These are phyloP conservation scores for Tetracladium setigerum DNA, from an alignment of 495 filamentous ascomycete species.

Conservation along the genomic window DNA sequence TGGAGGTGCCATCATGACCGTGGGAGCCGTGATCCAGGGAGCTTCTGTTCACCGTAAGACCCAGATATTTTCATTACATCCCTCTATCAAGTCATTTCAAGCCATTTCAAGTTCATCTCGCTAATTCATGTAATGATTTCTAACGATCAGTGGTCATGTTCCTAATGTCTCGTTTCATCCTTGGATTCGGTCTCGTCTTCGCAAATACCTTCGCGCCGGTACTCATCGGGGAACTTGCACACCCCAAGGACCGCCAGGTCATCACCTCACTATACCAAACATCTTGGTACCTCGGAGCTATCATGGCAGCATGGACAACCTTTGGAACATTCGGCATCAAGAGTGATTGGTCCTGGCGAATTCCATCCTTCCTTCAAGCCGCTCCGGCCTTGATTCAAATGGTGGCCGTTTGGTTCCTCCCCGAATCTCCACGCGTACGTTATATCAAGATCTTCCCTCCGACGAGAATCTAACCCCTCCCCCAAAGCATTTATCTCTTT, in stretches of 20 bases:
- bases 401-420: background rate
- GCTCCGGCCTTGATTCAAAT: constrained; percentile 5
- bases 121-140: no score
- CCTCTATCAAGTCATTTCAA: no score
- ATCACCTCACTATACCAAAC: constrained; percentile 18
- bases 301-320: constrained; percentile 9
- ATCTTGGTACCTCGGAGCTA: constrained; percentile 12
- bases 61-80: no score
- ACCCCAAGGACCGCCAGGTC: constrained; percentile 22
- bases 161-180: constrained; percentile 12
- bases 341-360: constrained; percentile 10
- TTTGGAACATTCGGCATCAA: constrained; percentile 8
- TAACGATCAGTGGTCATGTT: constrained; percentile 25
- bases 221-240: constrained; percentile 22
- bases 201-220: constrained; percentile 19
- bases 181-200: constrained; percentile 14
- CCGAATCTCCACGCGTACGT: constrained; percentile 5
- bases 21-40: constrained; percentile 1
- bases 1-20: constrained; percentile 1
- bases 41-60: background rate
- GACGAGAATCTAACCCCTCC: no score
- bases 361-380: constrained; percentile 13
- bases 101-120: no score
- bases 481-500: no score
- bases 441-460: background rate